phyloP scores from a whole-genome alignment of 176 grass and related monocot species.

The Secale cereale region DNA sequence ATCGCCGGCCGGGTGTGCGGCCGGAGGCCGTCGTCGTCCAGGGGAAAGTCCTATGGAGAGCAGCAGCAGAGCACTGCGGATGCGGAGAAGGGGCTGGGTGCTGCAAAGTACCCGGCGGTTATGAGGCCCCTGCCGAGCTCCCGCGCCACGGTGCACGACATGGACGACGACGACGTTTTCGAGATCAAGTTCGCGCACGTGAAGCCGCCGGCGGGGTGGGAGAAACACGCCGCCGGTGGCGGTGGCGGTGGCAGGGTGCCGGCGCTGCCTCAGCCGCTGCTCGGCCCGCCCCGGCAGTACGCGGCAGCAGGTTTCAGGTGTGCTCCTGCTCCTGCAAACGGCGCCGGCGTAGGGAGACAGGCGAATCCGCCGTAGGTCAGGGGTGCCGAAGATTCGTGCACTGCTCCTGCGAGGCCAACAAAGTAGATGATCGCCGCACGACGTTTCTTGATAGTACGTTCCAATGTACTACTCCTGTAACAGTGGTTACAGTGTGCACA shows the following conservation, averaged over 20 bases:
- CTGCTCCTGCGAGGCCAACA: background rate
- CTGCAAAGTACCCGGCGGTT: constrained; percentile 10
- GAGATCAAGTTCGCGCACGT: constrained; percentile 50
- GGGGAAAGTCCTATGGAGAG: background rate
- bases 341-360: background rate
- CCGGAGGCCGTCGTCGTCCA: background rate
- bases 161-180: constrained; percentile 33
- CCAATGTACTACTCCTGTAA: too few relatives aligned
- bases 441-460: background rate
- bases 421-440: background rate
- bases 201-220: constrained; percentile 24
- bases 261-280: background rate
- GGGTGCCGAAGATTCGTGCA: background rate
- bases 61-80: constrained; percentile 10
- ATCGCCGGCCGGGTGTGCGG: constrained; percentile 45
- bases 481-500: background rate
- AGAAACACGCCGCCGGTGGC: background rate
- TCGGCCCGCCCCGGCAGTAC: background rate
- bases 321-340: background rate
- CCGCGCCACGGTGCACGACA: constrained; percentile 42
- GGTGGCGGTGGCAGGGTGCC: background rate
- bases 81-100: constrained; percentile 26
- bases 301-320: background rate
- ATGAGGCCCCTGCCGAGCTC: constrained; percentile 44
- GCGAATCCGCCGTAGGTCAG: background rate